phyloP scores from a whole-genome alignment of 192 early-diverging fungal species.

The Coemansia sp. region DNA sequence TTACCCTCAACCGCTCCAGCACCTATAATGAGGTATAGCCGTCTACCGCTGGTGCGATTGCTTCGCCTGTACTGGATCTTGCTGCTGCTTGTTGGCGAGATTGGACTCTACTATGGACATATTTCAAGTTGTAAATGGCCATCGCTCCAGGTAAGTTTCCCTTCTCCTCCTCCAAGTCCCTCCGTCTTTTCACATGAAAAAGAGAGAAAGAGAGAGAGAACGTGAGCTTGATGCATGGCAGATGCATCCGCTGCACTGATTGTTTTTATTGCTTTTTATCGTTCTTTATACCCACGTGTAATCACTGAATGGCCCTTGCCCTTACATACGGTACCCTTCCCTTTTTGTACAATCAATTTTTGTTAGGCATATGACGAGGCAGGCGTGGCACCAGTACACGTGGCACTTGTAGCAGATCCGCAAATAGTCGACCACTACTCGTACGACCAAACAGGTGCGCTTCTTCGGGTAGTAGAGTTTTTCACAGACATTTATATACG shows the following conservation, averaged over 20 bases:
- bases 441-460: constrained; percentile 70
- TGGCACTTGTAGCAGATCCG: constrained; percentile 87
- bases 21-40: neutral
- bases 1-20: neutral
- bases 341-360: neutral
- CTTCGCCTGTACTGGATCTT: constrained; percentile 34
- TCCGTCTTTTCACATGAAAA: neutral
- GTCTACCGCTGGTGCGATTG: constrained; percentile 3
- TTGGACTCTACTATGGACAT: constrained; percentile 32
- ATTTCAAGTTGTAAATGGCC: constrained; percentile 41
- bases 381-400: constrained; percentile 12
- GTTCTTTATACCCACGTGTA: neutral
- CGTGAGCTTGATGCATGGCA: no score
- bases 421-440: constrained; percentile 93
- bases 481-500: constrained; percentile 88
- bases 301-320: neutral
- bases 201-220: no score
- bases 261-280: neutral
- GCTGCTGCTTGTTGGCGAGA: constrained; percentile 36
- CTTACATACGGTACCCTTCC: neutral
- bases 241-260: neutral
- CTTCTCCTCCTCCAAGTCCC: neutral
- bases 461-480: constrained; percentile 68
- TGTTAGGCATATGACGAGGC: constrained; percentile 4
- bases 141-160: neutral